Conservation (phyloP, 2,329 filamentous ascomycete species). For the Aschersonia sp. region DNA sequence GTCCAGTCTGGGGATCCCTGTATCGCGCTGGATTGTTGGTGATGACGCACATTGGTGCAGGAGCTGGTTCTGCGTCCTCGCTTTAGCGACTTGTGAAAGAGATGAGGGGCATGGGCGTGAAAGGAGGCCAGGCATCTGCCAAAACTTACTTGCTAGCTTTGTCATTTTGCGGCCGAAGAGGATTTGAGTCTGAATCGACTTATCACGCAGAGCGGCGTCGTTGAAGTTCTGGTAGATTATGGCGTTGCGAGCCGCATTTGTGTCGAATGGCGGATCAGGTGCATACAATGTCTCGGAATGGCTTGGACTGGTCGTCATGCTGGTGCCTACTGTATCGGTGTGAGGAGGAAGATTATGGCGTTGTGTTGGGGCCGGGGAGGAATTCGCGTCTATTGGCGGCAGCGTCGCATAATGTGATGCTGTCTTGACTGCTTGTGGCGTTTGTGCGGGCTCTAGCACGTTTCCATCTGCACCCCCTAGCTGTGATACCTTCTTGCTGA, state of each 20-base stretch:
- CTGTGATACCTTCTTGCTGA: constrained; percentile 21
- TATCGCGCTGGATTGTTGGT: constrained; percentile 72
- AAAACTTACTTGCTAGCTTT: constrained; percentile 35
- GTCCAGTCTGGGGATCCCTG: constrained; percentile 68
- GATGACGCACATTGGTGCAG: constrained; percentile 57
- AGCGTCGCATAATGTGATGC: background rate
- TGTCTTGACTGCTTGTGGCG: background rate
- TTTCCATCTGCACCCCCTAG: background rate
- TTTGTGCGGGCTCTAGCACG: too few relatives aligned
- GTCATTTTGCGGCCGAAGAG: constrained; percentile 45
- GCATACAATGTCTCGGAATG: constrained; percentile 5
- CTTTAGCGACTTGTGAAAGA: too few relatives aligned
- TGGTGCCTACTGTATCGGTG: constrained; percentile 6
- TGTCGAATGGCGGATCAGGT: constrained; percentile 4
- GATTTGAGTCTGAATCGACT: constrained; percentile 41
- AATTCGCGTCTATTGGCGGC: background rate
- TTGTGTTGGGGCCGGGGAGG: background rate
- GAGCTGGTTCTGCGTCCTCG: constrained; percentile 28
- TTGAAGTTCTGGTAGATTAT: constrained; percentile 48
- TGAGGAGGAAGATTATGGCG: constrained; percentile 4
- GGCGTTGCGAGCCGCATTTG: constrained; percentile 27
- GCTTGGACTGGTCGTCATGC: constrained; percentile 4
- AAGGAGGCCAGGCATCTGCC: too few relatives aligned
- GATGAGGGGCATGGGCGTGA: too few relatives aligned
- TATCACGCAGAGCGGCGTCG: constrained; percentile 39